Evolutionary conservation across 192 early-diverging fungal species (phyloP).

Genomic region (Backusella macrospora): DNA sequence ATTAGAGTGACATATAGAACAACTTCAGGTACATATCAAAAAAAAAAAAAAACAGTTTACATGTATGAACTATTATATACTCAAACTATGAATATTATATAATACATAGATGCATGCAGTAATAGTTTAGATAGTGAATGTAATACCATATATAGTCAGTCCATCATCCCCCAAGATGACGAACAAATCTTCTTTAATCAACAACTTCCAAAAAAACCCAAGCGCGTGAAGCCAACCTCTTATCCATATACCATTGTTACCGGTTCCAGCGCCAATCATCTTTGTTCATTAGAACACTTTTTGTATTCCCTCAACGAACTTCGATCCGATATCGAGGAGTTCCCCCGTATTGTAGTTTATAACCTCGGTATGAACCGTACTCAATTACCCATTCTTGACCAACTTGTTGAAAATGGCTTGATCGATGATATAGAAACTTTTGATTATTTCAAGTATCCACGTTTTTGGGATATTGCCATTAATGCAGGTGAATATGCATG

Average conservation of each 20-base stretch:
- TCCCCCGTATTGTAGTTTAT: slow-evolving; percentile 54
- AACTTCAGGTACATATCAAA: not conserved
- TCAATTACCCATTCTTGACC: slow-evolving; percentile 44
- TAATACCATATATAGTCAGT: slow-evolving; percentile 1
- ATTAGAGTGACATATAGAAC: slow-evolving; percentile 13
- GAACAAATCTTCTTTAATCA: not conserved
- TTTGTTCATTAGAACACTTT: slow-evolving; percentile 55
- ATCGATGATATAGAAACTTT: slow-evolving; percentile 50
- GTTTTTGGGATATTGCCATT: slow-evolving; percentile 54
- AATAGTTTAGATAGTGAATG: not conserved
- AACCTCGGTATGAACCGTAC: slow-evolving; percentile 52
- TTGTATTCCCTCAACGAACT: slow-evolving; percentile 48
- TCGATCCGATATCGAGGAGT: slow-evolving; percentile 32
- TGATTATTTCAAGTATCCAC: slow-evolving; percentile 49
- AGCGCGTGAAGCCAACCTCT: not conserved
- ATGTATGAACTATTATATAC: not conserved
- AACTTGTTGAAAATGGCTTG: slow-evolving; percentile 44
- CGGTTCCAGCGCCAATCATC: slow-evolving; percentile 56
- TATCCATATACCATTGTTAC: slow-evolving; percentile 53
- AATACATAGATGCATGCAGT: not conserved
- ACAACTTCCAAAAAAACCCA: not conserved
- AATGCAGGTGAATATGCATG: slow-evolving; percentile 58
- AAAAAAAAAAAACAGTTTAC: not conserved
- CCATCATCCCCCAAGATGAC: not conserved
- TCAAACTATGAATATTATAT: not conserved